These are phyloP conservation scores for Emergomyces pasteurianus DNA, from an alignment of 2,329 filamentous ascomycete genomes.

Conservation along the genomic window DNA sequence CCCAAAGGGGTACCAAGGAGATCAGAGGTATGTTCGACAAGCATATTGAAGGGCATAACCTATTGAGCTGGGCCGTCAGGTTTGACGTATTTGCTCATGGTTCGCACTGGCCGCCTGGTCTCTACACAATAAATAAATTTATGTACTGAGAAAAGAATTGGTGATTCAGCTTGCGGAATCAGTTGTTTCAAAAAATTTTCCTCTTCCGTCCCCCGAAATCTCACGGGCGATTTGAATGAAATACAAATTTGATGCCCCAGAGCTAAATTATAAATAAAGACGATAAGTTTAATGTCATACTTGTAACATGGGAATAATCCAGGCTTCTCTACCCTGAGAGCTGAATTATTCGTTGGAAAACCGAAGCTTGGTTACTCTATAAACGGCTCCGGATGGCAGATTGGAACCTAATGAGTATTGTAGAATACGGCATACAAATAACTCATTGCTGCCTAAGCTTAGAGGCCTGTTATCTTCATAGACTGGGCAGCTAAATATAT, in stretches of 20 bases:
- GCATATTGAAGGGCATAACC: slow-evolving; percentile 49
- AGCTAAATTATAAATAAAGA: neutral
- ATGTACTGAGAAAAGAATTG: neutral
- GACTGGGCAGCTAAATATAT: neutral
- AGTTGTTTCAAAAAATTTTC: neutral
- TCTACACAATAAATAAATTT: too few relatives aligned
- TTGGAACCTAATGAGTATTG: neutral
- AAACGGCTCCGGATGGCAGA: neutral
- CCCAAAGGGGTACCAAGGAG: slow-evolving; percentile 69
- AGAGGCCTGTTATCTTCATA: neutral
- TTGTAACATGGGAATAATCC: neutral
- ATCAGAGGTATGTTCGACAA: slow-evolving; percentile 60
- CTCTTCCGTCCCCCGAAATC: too few relatives aligned
- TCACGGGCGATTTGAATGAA: neutral
- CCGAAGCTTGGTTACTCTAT: neutral
- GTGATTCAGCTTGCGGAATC: neutral
- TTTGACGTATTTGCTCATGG: neutral
- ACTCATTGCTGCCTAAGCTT: neutral
- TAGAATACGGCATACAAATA: neutral
- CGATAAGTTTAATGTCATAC: neutral
- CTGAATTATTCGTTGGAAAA: neutral
- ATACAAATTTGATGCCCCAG: neutral
- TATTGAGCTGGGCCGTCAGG: neutral
- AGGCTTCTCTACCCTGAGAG: neutral
- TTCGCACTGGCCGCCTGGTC: neutral